Evolutionary conservation across 305 asterid genomes (phyloP), one percentile per base, ranked within the genome.

Genomic region (Fraxinus sp.): DNA sequence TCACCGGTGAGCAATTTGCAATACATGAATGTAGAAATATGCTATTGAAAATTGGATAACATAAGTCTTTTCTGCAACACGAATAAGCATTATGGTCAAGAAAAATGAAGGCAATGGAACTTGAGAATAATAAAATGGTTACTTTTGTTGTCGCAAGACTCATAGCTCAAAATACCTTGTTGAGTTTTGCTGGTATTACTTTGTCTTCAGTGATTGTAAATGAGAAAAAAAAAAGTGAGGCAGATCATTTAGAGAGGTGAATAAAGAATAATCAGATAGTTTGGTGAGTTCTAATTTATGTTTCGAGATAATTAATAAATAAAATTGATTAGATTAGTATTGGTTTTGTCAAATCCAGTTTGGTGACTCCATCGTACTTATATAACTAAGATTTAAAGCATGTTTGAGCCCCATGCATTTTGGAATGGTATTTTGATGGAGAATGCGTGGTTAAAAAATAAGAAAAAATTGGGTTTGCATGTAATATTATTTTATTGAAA

Each of bases 1-100:
- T 95, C 77, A 95, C 99, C 9, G 99, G 98, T 93, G 78, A 86
- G 77, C 74, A 86, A 81, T 66, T 70, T 80, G 66, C 76, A 39
- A 30, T 62, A 79, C 74, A 75, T 72, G 80, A 52, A 77, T n/a
- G 14, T 28, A 77, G 44, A 64, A 77, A 18, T 44, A 77, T 37
- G 32, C 28, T 49, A 46, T 36, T 76, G 35, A 26, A 10, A 30
- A 7, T 71, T 22, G 14, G 64, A 55, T 64, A 20, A 20, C 13
- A 26, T 41, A 77, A 14, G 26, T 78, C 68, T 68, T 70, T 14
- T 68, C 9, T 68, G 74, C 28, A 39, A n/a, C 44, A 68, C 36
- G 36, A 71, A 46, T 76, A 39, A 41, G 68, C 41, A 49, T 33
- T 35, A 52, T 35, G 79, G 41, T 35, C 30, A 37, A 82, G 30